Evolutionary conservation across 179 eudicot genomes (phyloP), one percentile per base, ranked within the genome.

Genomic region (Beta lomatogona): DNA sequence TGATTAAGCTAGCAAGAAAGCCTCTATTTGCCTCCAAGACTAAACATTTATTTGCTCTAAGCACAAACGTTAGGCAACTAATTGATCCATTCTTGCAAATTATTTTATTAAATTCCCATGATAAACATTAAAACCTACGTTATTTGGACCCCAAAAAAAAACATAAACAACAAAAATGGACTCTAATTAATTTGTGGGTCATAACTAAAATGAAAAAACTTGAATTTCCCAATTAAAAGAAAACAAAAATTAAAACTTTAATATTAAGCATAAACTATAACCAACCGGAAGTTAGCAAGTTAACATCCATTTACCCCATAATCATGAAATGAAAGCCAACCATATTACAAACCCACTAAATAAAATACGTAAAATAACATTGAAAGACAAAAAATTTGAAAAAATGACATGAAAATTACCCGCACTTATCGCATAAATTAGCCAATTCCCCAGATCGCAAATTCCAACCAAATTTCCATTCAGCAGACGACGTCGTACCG

Each of bases 371-470:
- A 18, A 28, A 57, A 28, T 5, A 14, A 19, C 13, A 11, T 14
- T 15, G 7, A 53, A 15, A 5, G 2, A 10, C 11, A 46, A 64
- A 60, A 63, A 31, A 11, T 7, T 13, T 11, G 6, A 55, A 19
- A 55, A 13, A n/a, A 12, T 4, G 64, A 1, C 52, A 9, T 22
- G 45, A 12, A 54, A 67, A 79, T 83, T 87, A 96, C 99, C 99
- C 99, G 97, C 99, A 96, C 74, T 88, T 91, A 78, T 82, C 83
- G 74, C 99, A 96, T 59, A 96, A 94, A 82, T 36, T 84, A 76
- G 98, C 96, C 78, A 91, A 89, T 80, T 86, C 93, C 79, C 94
- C 97, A 78, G 97, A 91, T 88, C 94, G 91, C 87, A 96, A 82
- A 83, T 83, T 86, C 99, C 98, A 96, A 31, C 98, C 99, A 82